phyloP scores from a whole-genome alignment of 192 early-diverging fungal genomes.

The Spizellomyces sp. region DNA sequence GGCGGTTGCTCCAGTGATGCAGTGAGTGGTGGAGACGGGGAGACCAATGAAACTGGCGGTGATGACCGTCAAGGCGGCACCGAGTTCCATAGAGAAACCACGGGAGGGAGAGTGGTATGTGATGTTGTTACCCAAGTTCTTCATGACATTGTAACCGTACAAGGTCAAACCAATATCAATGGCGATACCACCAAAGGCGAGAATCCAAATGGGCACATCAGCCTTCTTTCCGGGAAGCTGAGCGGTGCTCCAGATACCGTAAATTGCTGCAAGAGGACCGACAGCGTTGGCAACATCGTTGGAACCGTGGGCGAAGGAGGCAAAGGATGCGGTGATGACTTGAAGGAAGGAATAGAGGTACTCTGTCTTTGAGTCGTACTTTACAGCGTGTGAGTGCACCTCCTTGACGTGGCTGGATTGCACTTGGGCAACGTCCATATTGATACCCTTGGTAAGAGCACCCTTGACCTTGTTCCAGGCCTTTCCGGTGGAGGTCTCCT shows the following conservation, averaged over 20 bases:
- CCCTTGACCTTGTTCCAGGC: slow-evolving; percentile 27
- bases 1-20: slow-evolving; percentile 76
- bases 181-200: slow-evolving; percentile 69
- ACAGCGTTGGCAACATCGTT: slow-evolving; percentile 89
- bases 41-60: slow-evolving; percentile 77
- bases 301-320: slow-evolving; percentile 83
- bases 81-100: slow-evolving; percentile 79
- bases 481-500: slow-evolving; percentile 12
- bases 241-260: slow-evolving; percentile 66
- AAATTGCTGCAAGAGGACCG: slow-evolving; percentile 78
- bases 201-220: slow-evolving; percentile 74
- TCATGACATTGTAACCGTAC: slow-evolving; percentile 79
- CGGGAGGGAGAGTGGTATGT: slow-evolving; percentile 80
- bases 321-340: slow-evolving; percentile 76
- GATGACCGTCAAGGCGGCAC: slow-evolving; percentile 75
- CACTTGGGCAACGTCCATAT: slow-evolving; percentile 36
- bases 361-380: slow-evolving; percentile 75
- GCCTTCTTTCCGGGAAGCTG: slow-evolving; percentile 52
- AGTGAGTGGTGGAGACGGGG: slow-evolving; percentile 84
- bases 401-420: slow-evolving; percentile 33
- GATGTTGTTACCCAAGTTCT: slow-evolving; percentile 78
- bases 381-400: slow-evolving; percentile 66
- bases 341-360: slow-evolving; percentile 83
- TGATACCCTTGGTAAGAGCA: slow-evolving; percentile 26
- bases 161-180: slow-evolving; percentile 78